These are phyloP conservation scores for Uronychia binucleata DNA, from an alignment of 73 alveolate species.

Conservation along the genomic window DNA sequence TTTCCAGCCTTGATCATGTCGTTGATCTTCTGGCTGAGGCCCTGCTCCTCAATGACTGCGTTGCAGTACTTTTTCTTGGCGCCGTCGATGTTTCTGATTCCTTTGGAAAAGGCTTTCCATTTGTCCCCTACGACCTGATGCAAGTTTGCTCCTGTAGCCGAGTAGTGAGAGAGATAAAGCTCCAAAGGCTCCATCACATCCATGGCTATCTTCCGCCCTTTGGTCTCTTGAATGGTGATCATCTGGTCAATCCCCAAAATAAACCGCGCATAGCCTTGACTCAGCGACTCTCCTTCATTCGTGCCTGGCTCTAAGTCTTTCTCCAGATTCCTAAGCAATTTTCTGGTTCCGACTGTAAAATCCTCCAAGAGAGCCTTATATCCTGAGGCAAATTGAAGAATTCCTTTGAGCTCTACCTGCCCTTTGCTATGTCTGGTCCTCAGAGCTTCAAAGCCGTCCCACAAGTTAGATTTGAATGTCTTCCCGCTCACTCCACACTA, in stretches of 20 bases:
- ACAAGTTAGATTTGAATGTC: no score
- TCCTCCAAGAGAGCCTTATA: not conserved
- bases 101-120: not conserved
- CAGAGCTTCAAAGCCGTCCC: not conserved
- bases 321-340: not conserved
- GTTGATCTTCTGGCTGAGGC: not conserved
- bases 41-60: not conserved
- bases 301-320: not conserved
- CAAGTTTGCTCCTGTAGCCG: not conserved
- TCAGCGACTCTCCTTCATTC: not conserved
- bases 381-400: not conserved
- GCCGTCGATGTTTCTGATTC: not conserved
- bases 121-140: not conserved
- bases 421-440: not conserved
- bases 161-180: not conserved
- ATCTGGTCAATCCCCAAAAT: not conserved
- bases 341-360: not conserved
- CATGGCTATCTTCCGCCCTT: not conserved
- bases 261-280: not conserved
- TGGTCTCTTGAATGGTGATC: not conserved
- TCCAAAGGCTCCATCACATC: not conserved
- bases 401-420: not conserved
- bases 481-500: slow-evolving; percentile 3
- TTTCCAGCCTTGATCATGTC: not conserved
- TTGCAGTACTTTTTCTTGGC: not conserved